Percentiles rank a stretch among this genome's conserved stretches.
Conservation (phyloP, 371 early-diverging fungal species). For the Apophysomyces ossiformis region DNA sequence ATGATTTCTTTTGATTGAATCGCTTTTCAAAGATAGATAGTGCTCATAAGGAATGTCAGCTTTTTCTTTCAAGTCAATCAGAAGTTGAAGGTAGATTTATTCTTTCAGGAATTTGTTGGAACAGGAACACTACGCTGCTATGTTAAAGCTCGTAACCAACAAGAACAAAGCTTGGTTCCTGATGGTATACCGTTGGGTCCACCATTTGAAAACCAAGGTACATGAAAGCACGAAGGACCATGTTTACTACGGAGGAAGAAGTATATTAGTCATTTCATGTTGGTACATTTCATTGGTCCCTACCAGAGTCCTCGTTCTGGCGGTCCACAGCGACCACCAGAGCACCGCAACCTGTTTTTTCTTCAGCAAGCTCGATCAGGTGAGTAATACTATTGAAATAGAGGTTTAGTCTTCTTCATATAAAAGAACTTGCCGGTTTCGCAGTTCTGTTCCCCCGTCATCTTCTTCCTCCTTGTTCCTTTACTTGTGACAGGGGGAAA, state of each 20-base stretch:
- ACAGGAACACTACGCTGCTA: neutral
- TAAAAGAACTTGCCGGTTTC: constrained; percentile 1
- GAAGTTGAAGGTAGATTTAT: too few species aligned
- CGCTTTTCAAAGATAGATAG: too few species aligned
- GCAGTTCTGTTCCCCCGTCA: constrained; percentile 6
- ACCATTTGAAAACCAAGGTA: constrained; percentile 59
- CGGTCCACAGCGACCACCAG: constrained; percentile 43
- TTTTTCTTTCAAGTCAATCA: too few species aligned
- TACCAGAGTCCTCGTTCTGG: constrained; percentile 19
- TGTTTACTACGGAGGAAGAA: constrained; percentile 10
- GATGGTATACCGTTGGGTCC: constrained; percentile 46
- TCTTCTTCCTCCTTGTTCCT: constrained; percentile 7
- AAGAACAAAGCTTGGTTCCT: constrained; percentile 38
- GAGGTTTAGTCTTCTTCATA: neutral
- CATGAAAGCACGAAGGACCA: constrained; percentile 48
- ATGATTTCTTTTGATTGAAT: too few species aligned
- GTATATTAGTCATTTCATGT: constrained; percentile 11
- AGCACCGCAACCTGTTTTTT: constrained; percentile 45
- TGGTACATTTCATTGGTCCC: neutral
- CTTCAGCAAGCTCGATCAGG: constrained; percentile 55
- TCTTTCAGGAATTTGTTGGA: neutral
- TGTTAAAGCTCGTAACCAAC: constrained; percentile 41
- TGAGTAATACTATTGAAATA: constrained; percentile 41
- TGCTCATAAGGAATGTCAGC: too few species aligned
- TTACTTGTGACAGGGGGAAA: constrained; percentile 10